A percentile compares a stretch with the other conserved stretches of the same genome.
Evolutionary conservation across 2,329 filamentous ascomycete species (phyloP).

Genomic region (Corinectria fuckeliana): DNA sequence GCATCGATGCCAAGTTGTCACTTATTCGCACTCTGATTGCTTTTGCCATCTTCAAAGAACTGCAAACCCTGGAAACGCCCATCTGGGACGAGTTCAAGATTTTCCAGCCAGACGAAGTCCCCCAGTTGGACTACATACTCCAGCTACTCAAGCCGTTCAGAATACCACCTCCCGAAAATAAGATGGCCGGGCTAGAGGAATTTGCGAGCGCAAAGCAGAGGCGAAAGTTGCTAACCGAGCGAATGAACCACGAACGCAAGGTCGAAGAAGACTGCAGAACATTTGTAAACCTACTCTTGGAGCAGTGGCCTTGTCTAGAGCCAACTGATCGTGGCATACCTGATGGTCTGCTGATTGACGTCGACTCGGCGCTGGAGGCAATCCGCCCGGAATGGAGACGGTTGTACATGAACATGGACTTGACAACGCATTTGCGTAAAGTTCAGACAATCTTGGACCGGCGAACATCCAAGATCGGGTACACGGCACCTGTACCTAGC

Average conservation of each 20-base stretch:
- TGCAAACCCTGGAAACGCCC: constrained; percentile 23
- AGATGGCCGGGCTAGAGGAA: constrained; percentile 16
- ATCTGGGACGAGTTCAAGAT: constrained; percentile 30
- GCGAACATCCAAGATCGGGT: constrained; percentile 17
- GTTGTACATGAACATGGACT: constrained; percentile 30
- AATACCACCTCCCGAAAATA: constrained; percentile 10
- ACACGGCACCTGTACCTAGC: constrained; percentile 17
- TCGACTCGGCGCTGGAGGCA: constrained; percentile 29
- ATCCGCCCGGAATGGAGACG: constrained; percentile 37
- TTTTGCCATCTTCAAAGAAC: constrained; percentile 29
- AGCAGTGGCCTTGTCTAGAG: constrained; percentile 36
- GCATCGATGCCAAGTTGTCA: constrained; percentile 25
- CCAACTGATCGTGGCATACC: constrained; percentile 24
- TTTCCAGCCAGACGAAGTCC: constrained; percentile 31
- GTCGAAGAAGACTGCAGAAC: constrained; percentile 35
- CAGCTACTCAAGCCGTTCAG: constrained; percentile 31
- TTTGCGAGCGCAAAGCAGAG: constrained; percentile 33
- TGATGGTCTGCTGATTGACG: constrained; percentile 28
- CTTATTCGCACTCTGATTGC: constrained; percentile 32
- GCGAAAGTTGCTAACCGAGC: constrained; percentile 28
- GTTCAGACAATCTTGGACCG: constrained; percentile 31
- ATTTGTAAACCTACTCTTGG: constrained; percentile 31
- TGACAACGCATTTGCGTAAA: constrained; percentile 24
- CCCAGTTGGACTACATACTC: constrained; percentile 26
- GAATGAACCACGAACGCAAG: constrained; percentile 25